phyloP scores from a whole-genome alignment of 768 basidiomycete genomes.

The Auriscalpium microsporum region DNA sequence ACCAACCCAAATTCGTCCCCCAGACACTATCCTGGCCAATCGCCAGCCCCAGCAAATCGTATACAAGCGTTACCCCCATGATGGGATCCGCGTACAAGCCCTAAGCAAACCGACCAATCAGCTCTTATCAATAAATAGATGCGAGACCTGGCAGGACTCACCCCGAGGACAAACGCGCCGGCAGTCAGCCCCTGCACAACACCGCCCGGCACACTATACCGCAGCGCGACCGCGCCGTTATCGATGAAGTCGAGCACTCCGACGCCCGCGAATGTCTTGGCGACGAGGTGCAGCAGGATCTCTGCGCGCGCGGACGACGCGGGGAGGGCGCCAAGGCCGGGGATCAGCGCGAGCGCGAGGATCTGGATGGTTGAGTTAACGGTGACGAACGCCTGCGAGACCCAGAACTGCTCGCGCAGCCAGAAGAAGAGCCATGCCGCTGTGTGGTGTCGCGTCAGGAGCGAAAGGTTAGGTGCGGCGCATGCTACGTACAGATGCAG shows the following conservation, averaged over 20 bases:
- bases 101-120: not conserved
- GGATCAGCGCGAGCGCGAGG: conserved; percentile 26
- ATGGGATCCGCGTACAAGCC: not conserved
- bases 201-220: not conserved
- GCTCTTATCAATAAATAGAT: not conserved
- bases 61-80: not conserved
- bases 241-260: conserved; percentile 25
- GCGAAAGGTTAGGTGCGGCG: not conserved
- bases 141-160: not conserved
- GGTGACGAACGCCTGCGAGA: conserved; percentile 23
- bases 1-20: not conserved
- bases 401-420: conserved; percentile 19
- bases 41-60: not conserved
- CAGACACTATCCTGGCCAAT: not conserved
- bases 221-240: conserved; percentile 20
- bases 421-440: conserved; percentile 27
- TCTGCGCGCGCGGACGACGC: conserved; percentile 22
- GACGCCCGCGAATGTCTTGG: conserved; percentile 33
- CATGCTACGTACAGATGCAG: conserved; percentile 22
- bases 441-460: not conserved
- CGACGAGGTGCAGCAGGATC: conserved; percentile 30
- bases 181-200: not conserved
- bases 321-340: conserved; percentile 16
- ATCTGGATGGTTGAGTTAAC: conserved; percentile 30
- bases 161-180: not conserved